phyloP scores from a whole-genome alignment of 139 green algal genomes.

The Chlamydomonas sp. region DNA sequence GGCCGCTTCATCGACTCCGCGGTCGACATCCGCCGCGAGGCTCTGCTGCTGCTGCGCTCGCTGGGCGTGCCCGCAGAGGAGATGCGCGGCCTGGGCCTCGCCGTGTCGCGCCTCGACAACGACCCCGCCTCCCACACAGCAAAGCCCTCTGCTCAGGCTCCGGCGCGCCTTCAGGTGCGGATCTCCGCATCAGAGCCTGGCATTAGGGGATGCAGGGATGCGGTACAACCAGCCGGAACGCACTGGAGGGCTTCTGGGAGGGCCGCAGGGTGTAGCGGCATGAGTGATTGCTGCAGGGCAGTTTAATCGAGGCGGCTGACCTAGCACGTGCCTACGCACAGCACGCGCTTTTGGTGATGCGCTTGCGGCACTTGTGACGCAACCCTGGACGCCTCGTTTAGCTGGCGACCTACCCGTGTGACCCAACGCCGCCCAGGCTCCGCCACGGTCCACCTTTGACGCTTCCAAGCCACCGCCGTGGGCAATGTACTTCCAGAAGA shows the following conservation, averaged over 20 bases:
- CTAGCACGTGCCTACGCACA: background rate
- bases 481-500: background rate
- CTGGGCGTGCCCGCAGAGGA: conserved; percentile 64
- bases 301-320: too few relatives aligned
- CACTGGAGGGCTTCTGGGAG: too few relatives aligned
- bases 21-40: conserved; percentile 57
- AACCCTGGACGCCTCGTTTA: background rate
- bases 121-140: conserved; percentile 47
- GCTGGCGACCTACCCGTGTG: background rate
- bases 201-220: background rate
- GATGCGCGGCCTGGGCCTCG: conserved; percentile 86
- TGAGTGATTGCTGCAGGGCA: too few relatives aligned
- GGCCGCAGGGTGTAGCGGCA: too few relatives aligned
- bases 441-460: conserved; percentile 18
- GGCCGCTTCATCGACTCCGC: conserved; percentile 22
- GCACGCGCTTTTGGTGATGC: conserved; percentile 33
- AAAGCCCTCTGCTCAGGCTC: conserved; percentile 22
- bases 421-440: conserved; percentile 7
- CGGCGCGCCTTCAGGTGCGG: conserved; percentile 42
- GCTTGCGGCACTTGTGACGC: conserved; percentile 39
- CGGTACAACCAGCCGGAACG: too few relatives aligned
- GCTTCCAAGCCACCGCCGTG: conserved; percentile 12
- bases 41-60: conserved; percentile 59
- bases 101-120: conserved; percentile 63
- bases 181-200: background rate